Conservation (phyloP, 2,329 filamentous ascomycete species). For the Talaromyces sp. region DNA sequence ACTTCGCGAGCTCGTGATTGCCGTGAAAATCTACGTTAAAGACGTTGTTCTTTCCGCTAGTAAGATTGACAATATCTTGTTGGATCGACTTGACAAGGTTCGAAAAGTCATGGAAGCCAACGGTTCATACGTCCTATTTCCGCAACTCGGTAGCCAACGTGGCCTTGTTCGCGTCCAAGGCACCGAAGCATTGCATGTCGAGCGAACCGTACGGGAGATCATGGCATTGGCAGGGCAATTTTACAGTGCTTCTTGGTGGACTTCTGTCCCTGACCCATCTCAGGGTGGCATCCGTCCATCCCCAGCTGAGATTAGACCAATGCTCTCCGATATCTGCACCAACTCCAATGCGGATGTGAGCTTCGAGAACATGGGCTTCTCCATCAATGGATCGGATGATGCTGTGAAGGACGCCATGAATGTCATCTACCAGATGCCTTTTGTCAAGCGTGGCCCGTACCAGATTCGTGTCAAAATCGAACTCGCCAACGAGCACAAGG, state of each 20-base stretch:
- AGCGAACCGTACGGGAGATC: constrained; percentile 89
- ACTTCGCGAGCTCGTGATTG: constrained; percentile 75
- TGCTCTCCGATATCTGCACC: constrained; percentile 92
- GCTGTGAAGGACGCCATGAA: constrained; percentile 91
- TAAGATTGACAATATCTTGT: constrained; percentile 91
- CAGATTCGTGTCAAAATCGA: constrained; percentile 98
- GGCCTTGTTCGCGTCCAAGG: constrained; percentile 86
- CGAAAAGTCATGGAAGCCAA: constrained; percentile 97
- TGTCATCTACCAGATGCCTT: constrained; percentile 86
- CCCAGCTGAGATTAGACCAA: constrained; percentile 69
- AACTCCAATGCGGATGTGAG: constrained; percentile 92
- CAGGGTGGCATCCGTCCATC: constrained; percentile 55
- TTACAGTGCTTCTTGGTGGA: constrained; percentile 95
- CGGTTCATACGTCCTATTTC: constrained; percentile 90
- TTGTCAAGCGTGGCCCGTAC: constrained; percentile 79
- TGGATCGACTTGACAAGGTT: constrained; percentile 89
- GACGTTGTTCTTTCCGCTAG: constrained; percentile 82
- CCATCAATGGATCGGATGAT: constrained; percentile 92
- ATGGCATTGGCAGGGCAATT: constrained; percentile 96
- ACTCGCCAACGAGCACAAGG: constrained; percentile 97
- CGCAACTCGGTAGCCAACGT: constrained; percentile 76
- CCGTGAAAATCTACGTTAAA: constrained; percentile 81
- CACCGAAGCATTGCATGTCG: constrained; percentile 85
- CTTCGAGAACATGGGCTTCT: constrained; percentile 91
- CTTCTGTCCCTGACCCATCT: constrained; percentile 67